These are phyloP conservation scores for Acanthamoeba culbertsoni DNA, from an alignment of 208 protist species.

Conservation along the genomic window DNA sequence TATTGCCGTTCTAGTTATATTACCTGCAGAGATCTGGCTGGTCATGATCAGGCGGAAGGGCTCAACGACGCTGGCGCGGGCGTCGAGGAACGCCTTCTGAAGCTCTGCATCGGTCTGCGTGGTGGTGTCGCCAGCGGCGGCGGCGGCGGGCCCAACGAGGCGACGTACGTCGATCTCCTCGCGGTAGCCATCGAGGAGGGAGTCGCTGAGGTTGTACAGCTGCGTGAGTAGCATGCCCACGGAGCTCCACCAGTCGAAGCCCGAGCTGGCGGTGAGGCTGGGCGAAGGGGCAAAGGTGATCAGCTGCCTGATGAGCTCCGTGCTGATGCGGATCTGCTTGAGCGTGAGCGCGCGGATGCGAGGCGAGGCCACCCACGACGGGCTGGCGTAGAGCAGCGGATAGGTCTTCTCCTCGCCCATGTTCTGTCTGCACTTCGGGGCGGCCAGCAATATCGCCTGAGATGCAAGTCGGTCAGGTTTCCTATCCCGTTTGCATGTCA, in stretches of 20 bases:
- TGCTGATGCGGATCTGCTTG: neutral
- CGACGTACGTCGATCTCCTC: neutral
- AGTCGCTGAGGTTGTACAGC: neutral
- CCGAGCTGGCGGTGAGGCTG: neutral
- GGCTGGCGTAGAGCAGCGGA: neutral
- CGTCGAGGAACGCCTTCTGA: neutral
- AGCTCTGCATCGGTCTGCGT: neutral
- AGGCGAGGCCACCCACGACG: neutral
- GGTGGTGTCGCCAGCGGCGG: neutral
- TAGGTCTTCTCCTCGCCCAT: neutral
- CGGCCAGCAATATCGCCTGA: neutral
- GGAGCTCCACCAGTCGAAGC: neutral
- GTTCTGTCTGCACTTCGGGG: neutral
- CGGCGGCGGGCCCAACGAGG: neutral
- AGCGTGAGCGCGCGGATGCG: neutral
- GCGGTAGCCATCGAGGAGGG: neutral
- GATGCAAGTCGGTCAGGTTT: neutral
- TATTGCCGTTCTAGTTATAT: too few species aligned
- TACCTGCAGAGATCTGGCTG: neutral
- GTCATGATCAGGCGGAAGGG: neutral
- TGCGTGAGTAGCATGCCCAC: constrained; percentile 1
- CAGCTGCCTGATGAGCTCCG: neutral
- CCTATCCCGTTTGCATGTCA: neutral
- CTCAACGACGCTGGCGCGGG: neutral
- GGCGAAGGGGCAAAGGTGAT: neutral